phyloP scores from a whole-genome alignment of 805 yeast species.

The Priceomyces medius region DNA sequence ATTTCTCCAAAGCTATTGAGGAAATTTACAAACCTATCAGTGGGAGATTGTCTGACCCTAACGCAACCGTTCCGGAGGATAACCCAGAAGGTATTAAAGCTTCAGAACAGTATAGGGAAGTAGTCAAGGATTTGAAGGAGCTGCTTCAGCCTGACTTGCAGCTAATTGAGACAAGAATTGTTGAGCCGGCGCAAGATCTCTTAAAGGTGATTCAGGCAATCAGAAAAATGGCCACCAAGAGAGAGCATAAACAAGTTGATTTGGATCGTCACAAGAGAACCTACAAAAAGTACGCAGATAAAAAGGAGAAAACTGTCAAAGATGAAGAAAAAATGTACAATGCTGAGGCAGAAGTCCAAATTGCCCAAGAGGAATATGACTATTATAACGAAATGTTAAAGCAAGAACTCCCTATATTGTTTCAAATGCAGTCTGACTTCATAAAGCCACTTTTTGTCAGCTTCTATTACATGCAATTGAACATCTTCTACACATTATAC shows the following conservation, averaged over 20 bases:
- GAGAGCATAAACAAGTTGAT: conserved; percentile 94
- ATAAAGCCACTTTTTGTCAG: conserved; percentile 92
- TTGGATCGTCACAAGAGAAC: conserved; percentile 79
- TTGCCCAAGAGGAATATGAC: conserved; percentile 94
- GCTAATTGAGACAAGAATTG: conserved; percentile 84
- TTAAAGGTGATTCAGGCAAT: conserved; percentile 77
- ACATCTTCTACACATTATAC: conserved; percentile 90
- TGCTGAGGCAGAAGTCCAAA: conserved; percentile 83
- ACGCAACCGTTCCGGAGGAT: conserved; percentile 81
- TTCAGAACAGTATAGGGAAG: conserved; percentile 83
- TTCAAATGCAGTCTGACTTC: conserved; percentile 85
- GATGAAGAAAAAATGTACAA: conserved; percentile 89
- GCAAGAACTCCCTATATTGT: conserved; percentile 82
- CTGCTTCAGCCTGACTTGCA: conserved; percentile 90
- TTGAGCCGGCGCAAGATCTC: conserved; percentile 88
- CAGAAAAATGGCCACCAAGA: conserved; percentile 91
- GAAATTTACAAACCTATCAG: conserved; percentile 95
- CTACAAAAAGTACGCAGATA: conserved; percentile 70
- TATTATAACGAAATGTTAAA: conserved; percentile 95
- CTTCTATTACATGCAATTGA: conserved; percentile 95
- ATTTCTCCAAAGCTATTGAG: conserved; percentile 92
- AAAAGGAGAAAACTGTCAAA: conserved; percentile 79
- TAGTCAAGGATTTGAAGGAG: conserved; percentile 81
- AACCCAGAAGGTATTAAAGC: conserved; percentile 97
- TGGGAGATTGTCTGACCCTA: conserved; percentile 89